Conservation (phyloP, 768 basidiomycete species). For the Pseudohyphozyma bogoriensis region DNA sequence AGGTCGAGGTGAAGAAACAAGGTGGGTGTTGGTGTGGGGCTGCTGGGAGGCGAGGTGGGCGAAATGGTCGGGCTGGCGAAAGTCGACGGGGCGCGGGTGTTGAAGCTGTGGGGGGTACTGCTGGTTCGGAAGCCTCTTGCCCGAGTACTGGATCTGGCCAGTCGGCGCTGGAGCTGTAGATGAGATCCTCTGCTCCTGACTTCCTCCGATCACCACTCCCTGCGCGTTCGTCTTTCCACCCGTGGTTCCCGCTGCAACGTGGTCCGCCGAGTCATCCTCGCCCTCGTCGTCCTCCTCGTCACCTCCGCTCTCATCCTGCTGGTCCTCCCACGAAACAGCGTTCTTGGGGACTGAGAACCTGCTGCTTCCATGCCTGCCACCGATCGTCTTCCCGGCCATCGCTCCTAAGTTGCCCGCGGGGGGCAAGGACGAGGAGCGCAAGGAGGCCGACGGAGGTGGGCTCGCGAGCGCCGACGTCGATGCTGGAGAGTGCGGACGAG, state of each 20-base stretch:
- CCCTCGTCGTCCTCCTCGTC: not conserved
- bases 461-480: too few species aligned
- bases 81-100: too few species aligned
- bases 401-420: not conserved
- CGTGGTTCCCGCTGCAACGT: too few species aligned
- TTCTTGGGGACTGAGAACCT: constrained; percentile 27
- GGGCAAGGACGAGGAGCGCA: not conserved
- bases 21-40: too few species aligned
- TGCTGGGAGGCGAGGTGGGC: too few species aligned
- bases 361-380: not conserved
- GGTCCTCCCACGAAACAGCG: constrained; percentile 21
- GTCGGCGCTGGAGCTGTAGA: too few species aligned
- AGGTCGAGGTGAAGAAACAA: too few species aligned
- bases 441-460: not conserved
- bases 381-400: not conserved
- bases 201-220: too few species aligned
- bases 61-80: too few species aligned
- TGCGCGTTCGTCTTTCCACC: not conserved
- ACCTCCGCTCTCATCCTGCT: not conserved
- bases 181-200: too few species aligned
- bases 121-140: not conserved
- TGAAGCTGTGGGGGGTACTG: not conserved
- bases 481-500: too few species aligned
- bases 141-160: too few species aligned
- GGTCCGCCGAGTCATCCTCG: not conserved